Base-by-base conservation (phyloP, 306 rosid species). In the Cucurbita argyrosperma region DNA sequence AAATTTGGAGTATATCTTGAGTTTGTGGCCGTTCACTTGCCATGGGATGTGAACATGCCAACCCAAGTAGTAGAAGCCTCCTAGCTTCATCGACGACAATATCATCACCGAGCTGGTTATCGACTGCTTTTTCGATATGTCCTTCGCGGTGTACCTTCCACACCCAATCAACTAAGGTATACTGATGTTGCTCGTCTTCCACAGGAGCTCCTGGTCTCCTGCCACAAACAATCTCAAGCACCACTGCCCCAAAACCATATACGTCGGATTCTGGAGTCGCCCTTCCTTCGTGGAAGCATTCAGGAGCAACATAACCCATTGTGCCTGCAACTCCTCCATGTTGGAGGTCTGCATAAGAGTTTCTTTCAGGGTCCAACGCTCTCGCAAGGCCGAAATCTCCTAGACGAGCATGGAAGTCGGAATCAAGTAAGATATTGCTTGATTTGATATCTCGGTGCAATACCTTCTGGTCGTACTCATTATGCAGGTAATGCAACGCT, bases 341-440 rank as follows among this genome's bases (percentile, higher is more conserved):
- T 45, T 71, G 79, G 15, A 83, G 65, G 68, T 86, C 89, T 11
- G 87, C 87, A 63, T 81, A 83, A 0, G 89, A 86, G 77, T 81
- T 86, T 64, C 84, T 79, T 60, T 83, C 85, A 13, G 78, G 76
- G 1, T 86, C 89, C 76, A 83, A 75, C 79, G 84, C 84, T 46
- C 82, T 77, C 21, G 89, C 89, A n/a, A 86, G 89, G 55, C 89
- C 87, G 14, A 86, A 86, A 46, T 86, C 85, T 8, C 89, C 87
- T 42, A 86, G 64, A 46, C 84, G 84, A 19, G 85, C 85, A 43
- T 86, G 79, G 84, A 55, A 83, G 78, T 81, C 80, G 1, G 79
- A 74, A 72, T 81, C 87, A 0, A 81, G 84, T 66, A 83, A 72
- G 62, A 72, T 73, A 79, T 83, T 86, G 76, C 87, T 83, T 53